These are phyloP conservation scores for Colletotrichum plurivorum DNA, from an alignment of 2,329 filamentous ascomycete species.

Conservation along the genomic window DNA sequence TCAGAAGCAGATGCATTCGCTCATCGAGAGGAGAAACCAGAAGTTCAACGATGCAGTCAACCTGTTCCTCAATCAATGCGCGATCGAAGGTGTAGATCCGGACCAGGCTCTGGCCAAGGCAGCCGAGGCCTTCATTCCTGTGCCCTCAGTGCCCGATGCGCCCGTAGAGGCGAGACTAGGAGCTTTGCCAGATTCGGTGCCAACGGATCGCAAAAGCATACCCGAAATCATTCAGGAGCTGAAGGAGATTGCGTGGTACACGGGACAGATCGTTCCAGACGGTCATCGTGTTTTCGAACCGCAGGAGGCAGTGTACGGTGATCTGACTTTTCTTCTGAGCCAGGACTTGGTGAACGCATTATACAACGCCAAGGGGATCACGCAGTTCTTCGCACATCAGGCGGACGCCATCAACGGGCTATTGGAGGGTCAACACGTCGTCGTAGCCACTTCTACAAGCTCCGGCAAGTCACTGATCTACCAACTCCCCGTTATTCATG, in stretches of 20 bases:
- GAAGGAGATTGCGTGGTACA: constrained; percentile 88
- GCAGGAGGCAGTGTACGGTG: constrained; percentile 84
- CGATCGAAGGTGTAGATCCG: constrained; percentile 75
- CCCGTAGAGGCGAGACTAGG: constrained; percentile 51
- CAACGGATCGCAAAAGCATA: constrained; percentile 83
- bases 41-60: constrained; percentile 87
- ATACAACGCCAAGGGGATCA: constrained; percentile 92
- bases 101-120: constrained; percentile 74
- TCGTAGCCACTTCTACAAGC: constrained; percentile 94
- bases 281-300: constrained; percentile 93
- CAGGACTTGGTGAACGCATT: constrained; percentile 95
- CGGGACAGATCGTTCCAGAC: constrained; percentile 91
- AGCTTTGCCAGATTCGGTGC: constrained; percentile 79
- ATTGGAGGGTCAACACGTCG: constrained; percentile 85
- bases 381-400: constrained; percentile 90
- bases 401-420: constrained; percentile 93
- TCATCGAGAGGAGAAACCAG: constrained; percentile 91
- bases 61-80: constrained; percentile 82
- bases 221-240: constrained; percentile 89
- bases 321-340: constrained; percentile 87
- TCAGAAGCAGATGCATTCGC: constrained; percentile 88
- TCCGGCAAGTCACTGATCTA: constrained; percentile 99
- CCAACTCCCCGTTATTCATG: constrained; percentile 91
- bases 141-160: constrained; percentile 61
- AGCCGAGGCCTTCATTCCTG: constrained; percentile 73